phyloP scores from a whole-genome alignment of 2,329 filamentous ascomycete genomes.

The Domatiomyces catenatus region DNA sequence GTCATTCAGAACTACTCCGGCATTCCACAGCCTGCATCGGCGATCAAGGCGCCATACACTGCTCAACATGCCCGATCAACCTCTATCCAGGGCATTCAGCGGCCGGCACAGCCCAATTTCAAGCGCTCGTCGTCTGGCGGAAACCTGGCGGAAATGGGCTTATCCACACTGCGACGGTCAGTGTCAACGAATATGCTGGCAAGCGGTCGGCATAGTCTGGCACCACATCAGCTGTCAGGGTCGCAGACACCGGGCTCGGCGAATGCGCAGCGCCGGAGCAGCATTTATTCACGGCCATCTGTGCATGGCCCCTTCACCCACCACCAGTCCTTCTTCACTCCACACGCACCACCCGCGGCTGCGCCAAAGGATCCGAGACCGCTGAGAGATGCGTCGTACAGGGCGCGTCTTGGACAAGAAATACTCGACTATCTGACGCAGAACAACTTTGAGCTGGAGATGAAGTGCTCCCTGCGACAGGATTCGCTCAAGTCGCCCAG shows the following conservation, averaged over 20 bases:
- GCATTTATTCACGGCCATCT: slow-evolving; percentile 64
- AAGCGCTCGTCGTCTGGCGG: slow-evolving; percentile 68
- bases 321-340: slow-evolving; percentile 91
- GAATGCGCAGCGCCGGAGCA: slow-evolving; percentile 55
- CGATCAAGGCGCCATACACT: slow-evolving; percentile 64
- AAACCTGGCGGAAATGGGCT: slow-evolving; percentile 62
- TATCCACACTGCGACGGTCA: slow-evolving; percentile 72
- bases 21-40: slow-evolving; percentile 80
- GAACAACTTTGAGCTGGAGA: slow-evolving; percentile 94
- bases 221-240: slow-evolving; percentile 41
- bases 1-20: slow-evolving; percentile 67
- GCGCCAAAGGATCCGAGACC: slow-evolving; percentile 77
- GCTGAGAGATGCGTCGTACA: slow-evolving; percentile 64
- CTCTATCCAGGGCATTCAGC: slow-evolving; percentile 70
- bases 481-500: slow-evolving; percentile 89
- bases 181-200: slow-evolving; percentile 52
- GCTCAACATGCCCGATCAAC: slow-evolving; percentile 64
- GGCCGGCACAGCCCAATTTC: slow-evolving; percentile 77
- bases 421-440: slow-evolving; percentile 80
- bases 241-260: slow-evolving; percentile 37
- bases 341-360: slow-evolving; percentile 64
- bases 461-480: slow-evolving; percentile 82
- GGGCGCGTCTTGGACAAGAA: slow-evolving; percentile 72
- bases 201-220: slow-evolving; percentile 56
- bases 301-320: slow-evolving; percentile 52